phyloP scores from a whole-genome alignment of 2,329 filamentous ascomycete genomes.

The Setomelanomma holmii region DNA sequence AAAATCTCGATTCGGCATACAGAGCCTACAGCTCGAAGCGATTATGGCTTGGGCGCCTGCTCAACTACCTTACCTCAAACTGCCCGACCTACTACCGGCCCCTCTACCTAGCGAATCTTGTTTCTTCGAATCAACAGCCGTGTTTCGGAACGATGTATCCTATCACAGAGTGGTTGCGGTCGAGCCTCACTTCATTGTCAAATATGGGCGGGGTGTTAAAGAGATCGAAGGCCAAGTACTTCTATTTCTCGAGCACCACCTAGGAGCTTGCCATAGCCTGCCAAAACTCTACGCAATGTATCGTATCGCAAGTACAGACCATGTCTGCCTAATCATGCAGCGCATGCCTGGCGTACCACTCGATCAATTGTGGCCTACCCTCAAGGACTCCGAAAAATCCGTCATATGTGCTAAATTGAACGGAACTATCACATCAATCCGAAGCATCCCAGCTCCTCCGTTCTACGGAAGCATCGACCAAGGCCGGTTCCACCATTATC shows the following conservation, averaged over 20 bases:
- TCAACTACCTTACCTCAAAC: constrained; percentile 9
- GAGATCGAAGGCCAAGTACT: constrained; percentile 13
- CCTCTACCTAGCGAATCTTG: constrained; percentile 9
- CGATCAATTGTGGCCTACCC: constrained; percentile 10
- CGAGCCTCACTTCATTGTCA: constrained; percentile 11
- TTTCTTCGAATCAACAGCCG: constrained; percentile 10
- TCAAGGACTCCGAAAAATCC: constrained; percentile 10
- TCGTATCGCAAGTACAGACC: constrained; percentile 11
- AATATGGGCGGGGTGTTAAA: constrained; percentile 9
- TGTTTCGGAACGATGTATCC: constrained; percentile 11
- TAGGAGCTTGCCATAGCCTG: constrained; percentile 2
- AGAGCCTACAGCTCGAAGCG: not conserved
- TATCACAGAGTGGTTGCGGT: constrained; percentile 13
- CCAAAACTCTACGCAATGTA: constrained; percentile 16
- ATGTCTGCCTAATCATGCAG: constrained; percentile 16
- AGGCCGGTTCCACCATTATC: constrained; percentile 11
- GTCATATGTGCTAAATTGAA: constrained; percentile 12
- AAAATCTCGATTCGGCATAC: too few species aligned
- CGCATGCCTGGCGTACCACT: constrained; percentile 8
- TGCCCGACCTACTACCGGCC: constrained; percentile 5
- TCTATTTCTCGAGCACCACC: constrained; percentile 12
- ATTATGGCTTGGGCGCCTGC: constrained; percentile 4
- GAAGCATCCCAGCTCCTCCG: constrained; percentile 5
- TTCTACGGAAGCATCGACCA: constrained; percentile 12
- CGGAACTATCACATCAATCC: constrained; percentile 5